Evolutionary conservation across 306 rosid genomes (phyloP), one percentile per base, ranked within the genome.

Genomic region (Pachyrhizus erosus): DNA sequence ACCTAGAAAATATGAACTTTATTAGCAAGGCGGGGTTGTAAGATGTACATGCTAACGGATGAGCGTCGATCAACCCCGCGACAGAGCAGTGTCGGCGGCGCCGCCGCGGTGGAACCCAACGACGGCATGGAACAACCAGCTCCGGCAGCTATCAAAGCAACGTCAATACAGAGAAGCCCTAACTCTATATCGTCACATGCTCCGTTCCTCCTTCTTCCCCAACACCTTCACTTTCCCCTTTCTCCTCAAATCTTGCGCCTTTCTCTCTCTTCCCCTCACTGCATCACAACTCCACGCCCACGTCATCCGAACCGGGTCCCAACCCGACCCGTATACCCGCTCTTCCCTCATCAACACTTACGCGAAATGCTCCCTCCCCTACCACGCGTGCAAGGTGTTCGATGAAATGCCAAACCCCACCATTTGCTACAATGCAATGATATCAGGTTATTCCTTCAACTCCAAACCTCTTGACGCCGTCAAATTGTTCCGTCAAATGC

Each of bases 191-290:
- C 88, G 88, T 76, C 84, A 90, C 77, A 93, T 93, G 90, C 98
- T 95, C 82, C 93, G 96, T 7, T 87, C 82, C 54, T 94, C 91
- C 17, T 86, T 79, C 78, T 75, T 83, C 33, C 98, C 98, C 71
- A 83, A 90, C 84, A 83, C 91, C 55, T 95, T 92, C 88, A 90
- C 97, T 4, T 95, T 93, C 81, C 98, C 99, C 2, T 90, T 91
- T 57, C 90, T 86, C 57, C 91, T 95, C 94, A 95, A 95, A 73
- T 93, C 96, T 8, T 93, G 94, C 65, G 97, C 97, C 40, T 76
- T 88, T 23, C 93, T 93, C 67, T 84, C 90, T 2, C 89, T 89
- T 33, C 90, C 94, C 52, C 46, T 87, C 17, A 79, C 87, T 15
- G 99, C 91, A 0, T 79, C 86, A 3, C 92, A 86, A 13, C 79